These are phyloP conservation scores for Podosphaera leucotricha DNA, from an alignment of 2,329 filamentous ascomycete species.

Conservation along the genomic window DNA sequence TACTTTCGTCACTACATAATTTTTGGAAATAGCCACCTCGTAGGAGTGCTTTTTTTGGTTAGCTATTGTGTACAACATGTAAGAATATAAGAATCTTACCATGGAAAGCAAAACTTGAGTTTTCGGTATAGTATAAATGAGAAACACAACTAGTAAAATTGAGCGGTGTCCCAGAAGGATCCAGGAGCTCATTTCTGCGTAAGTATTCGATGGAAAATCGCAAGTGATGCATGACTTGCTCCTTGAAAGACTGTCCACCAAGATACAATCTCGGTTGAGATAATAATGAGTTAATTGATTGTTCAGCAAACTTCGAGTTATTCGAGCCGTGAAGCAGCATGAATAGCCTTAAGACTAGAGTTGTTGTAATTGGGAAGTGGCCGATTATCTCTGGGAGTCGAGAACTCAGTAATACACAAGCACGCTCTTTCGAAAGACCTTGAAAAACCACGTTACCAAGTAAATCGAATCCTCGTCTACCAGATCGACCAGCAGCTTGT, in stretches of 20 bases:
- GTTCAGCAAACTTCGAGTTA: slow-evolving; percentile 34
- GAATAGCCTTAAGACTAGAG: slow-evolving; percentile 44
- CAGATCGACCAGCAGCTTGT: slow-evolving; percentile 54
- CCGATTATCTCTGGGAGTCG: slow-evolving; percentile 50
- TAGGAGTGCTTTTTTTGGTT: slow-evolving; percentile 25
- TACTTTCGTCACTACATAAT: slow-evolving; percentile 33
- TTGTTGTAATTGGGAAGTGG: slow-evolving; percentile 57
- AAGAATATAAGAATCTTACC: slow-evolving; percentile 12
- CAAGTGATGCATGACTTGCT: slow-evolving; percentile 50
- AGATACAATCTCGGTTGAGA: slow-evolving; percentile 48
- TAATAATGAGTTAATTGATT: slow-evolving; percentile 40
- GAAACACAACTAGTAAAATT: slow-evolving; percentile 50
- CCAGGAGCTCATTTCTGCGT: slow-evolving; percentile 41
- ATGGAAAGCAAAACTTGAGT: slow-evolving; percentile 54
- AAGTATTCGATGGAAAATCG: slow-evolving; percentile 66
- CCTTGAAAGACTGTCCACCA: slow-evolving; percentile 41
- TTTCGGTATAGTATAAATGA: slow-evolving; percentile 57
- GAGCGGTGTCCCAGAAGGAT: slow-evolving; percentile 33
- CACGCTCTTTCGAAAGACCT: slow-evolving; percentile 33
- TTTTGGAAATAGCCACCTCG: slow-evolving; percentile 45
- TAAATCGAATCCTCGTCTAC: slow-evolving; percentile 57
- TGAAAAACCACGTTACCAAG: slow-evolving; percentile 66
- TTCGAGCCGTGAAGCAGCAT: slow-evolving; percentile 42
- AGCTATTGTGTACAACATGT: slow-evolving; percentile 1
- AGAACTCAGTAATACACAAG: slow-evolving; percentile 47